Percentiles rank a stretch among this genome's conserved stretches.
Conservation (phyloP, 164 flowering plant species). For the Umbellularia californica region DNA sequence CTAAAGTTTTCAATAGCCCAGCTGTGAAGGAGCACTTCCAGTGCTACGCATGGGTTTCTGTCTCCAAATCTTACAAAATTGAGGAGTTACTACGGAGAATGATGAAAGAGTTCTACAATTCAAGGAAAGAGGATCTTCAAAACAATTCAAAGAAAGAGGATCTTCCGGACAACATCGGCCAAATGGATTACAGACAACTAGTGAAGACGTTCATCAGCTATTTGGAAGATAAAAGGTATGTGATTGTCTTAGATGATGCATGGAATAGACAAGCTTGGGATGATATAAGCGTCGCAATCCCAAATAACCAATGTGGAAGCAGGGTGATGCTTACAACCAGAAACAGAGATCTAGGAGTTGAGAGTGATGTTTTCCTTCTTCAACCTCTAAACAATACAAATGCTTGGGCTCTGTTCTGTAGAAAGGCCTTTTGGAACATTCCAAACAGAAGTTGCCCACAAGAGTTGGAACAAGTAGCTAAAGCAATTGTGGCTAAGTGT, state of each 20-base stretch:
- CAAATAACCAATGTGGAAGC: slow-evolving; percentile 17
- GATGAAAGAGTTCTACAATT: not conserved
- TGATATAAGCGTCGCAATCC: not conserved
- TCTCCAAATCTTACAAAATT: slow-evolving; percentile 19
- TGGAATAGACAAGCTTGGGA: slow-evolving; percentile 15
- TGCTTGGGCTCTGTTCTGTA: not conserved
- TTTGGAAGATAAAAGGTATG: slow-evolving; percentile 9
- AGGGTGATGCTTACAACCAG: slow-evolving; percentile 36
- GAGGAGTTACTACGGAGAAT: not conserved
- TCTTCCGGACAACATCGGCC: not conserved
- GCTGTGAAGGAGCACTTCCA: slow-evolving; percentile 20
- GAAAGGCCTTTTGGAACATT: slow-evolving; percentile 1
- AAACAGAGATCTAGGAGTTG: slow-evolving; percentile 21
- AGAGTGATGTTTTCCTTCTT: not conserved
- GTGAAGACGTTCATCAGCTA: not conserved
- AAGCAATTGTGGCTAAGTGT: slow-evolving; percentile 15
- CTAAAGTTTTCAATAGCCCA: slow-evolving; percentile 22
- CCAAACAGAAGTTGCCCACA: not conserved
- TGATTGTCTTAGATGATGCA: slow-evolving; percentile 32
- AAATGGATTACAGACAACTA: not conserved
- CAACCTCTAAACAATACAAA: not conserved
- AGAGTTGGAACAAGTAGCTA: not conserved
- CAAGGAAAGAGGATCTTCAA: too few species aligned
- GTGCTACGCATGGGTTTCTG: slow-evolving; percentile 37
- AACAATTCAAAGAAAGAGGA: not conserved